Conservation (phyloP, 345 rosid species). For the Tarenaya hassleriana region DNA sequence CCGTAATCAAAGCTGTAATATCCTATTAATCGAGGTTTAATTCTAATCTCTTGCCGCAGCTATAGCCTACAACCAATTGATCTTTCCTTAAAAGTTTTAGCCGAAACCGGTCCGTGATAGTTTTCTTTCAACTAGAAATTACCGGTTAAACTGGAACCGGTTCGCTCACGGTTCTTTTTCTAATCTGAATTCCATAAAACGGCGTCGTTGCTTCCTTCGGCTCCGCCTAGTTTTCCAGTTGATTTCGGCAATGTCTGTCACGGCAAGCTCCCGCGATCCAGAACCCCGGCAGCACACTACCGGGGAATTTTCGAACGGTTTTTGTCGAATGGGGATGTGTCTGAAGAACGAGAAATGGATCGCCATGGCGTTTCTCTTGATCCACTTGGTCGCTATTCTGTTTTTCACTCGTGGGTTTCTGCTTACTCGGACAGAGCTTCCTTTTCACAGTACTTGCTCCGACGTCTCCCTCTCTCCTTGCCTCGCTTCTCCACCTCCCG, state of each 20-base stretch:
- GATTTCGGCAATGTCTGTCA: constrained; percentile 18
- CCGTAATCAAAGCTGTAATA: too few relatives aligned
- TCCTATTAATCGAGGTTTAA: too few relatives aligned
- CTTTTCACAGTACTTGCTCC: constrained; percentile 56
- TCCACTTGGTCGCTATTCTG: constrained; percentile 54
- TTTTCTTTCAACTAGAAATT: too few relatives aligned
- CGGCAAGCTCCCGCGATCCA: background rate
- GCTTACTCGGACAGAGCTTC: constrained; percentile 90
- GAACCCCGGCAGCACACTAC: background rate
- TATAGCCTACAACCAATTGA: too few relatives aligned
- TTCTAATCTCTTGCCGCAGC: too few relatives aligned
- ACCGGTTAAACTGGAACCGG: background rate
- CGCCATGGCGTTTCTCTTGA: constrained; percentile 27
- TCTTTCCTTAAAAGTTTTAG: too few relatives aligned
- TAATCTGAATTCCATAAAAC: background rate
- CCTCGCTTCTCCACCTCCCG: constrained; percentile 19
- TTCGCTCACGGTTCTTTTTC: background rate
- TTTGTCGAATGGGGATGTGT: constrained; percentile 28
- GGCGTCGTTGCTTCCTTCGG: background rate
- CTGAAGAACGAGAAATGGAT: constrained; percentile 25
- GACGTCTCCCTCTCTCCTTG: constrained; percentile 67
- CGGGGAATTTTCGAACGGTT: constrained; percentile 1
- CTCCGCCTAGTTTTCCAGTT: background rate
- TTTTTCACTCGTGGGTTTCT: constrained; percentile 81
- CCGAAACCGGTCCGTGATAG: too few relatives aligned